Evolutionary conservation across 2,329 filamentous ascomycete genomes (phyloP), one percentile per base, ranked within the genome.

Genomic region (Hymenoscyphus occultus): DNA sequence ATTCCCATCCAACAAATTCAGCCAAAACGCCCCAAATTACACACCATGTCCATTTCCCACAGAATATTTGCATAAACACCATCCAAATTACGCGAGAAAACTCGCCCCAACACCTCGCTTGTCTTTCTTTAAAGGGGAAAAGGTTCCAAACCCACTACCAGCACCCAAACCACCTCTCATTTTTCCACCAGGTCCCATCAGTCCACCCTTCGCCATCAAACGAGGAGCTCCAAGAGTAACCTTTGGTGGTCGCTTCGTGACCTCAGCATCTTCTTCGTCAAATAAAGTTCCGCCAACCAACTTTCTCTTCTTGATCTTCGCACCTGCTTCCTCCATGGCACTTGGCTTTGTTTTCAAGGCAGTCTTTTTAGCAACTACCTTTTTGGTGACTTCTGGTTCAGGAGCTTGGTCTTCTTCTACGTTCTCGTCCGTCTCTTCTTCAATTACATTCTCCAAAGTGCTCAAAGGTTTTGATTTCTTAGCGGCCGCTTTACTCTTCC

Each of bases 71-170:
- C 48, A 28, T 7, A 54, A 28, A 22, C 48, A 54, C 13, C 9
- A 32, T 28, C 28, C 13, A 31, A 40, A 39, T 73, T 66, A 75
- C 45, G 64, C 74, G 59, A 76, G 63, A 70, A 89, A 89, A 72
- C 86, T 89, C 62, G 86, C 86, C 66, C 82, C 81, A 3, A 85
- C 82, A 39, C 86, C 86, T 67, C 87, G 85, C 65, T 84, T 83
- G 60, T 92, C 86, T 74, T 84, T 84, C 78, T 93, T 93, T 65
- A 93, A 77, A 7, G 90, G 90, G 19, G 90, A 92, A 74, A 93
- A 92, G 59, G 78, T 78, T 13, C 81, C 80, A 68, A 89, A 85
- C 0, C 78, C 83, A 72, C 66, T 72, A 60, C 71, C 69, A 56
- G 69, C 67, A 28, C 68, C 72, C 9, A 76, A 57, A 39, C 70